phyloP scores from a whole-genome alignment of 2,329 filamentous ascomycete genomes.

The Onygenales sp. region DNA sequence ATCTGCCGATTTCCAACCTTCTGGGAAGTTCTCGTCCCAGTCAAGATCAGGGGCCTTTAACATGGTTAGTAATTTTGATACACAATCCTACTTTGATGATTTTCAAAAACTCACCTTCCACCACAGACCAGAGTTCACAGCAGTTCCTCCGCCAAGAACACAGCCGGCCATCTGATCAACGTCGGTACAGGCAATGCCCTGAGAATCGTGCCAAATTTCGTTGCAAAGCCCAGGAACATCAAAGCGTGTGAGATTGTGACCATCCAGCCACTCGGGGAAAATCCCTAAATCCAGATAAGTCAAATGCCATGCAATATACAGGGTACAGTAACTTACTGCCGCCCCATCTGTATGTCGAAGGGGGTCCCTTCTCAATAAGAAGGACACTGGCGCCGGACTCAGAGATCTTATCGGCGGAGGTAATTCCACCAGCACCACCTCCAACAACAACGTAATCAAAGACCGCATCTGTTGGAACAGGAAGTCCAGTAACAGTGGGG shows the following conservation, averaged over 20 bases:
- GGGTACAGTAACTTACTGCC: conserved; percentile 31
- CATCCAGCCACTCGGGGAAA: conserved; percentile 52
- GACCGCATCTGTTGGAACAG: conserved; percentile 8
- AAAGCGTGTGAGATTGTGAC: conserved; percentile 57
- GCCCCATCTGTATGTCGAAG: conserved; percentile 56
- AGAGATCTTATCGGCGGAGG: conserved; percentile 50
- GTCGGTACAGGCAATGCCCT: conserved; percentile 57
- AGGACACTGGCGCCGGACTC: conserved; percentile 57
- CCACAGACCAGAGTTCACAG: conserved; percentile 60
- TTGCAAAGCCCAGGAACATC: conserved; percentile 64
- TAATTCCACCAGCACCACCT: conserved; percentile 42
- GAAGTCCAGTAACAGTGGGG: conserved; percentile 13
- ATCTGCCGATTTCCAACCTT: conserved; percentile 59
- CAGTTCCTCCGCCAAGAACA: conserved; percentile 57
- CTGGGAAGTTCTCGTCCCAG: conserved; percentile 64
- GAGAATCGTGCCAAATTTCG: conserved; percentile 56
- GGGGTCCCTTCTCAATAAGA: conserved; percentile 51
- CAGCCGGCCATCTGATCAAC: conserved; percentile 66
- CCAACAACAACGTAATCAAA: conserved; percentile 39
- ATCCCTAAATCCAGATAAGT: conserved; percentile 32
- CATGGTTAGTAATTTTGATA: conserved; percentile 5
- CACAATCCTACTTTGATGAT: background rate
- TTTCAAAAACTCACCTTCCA: conserved; percentile 43
- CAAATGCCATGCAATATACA: conserved; percentile 2
- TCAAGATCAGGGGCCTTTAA: conserved; percentile 49